Evolutionary conservation across 2,329 filamentous ascomycete genomes (phyloP), one percentile per base, ranked within the genome.

Genomic region (Myriosclerotinia duriaeana): DNA sequence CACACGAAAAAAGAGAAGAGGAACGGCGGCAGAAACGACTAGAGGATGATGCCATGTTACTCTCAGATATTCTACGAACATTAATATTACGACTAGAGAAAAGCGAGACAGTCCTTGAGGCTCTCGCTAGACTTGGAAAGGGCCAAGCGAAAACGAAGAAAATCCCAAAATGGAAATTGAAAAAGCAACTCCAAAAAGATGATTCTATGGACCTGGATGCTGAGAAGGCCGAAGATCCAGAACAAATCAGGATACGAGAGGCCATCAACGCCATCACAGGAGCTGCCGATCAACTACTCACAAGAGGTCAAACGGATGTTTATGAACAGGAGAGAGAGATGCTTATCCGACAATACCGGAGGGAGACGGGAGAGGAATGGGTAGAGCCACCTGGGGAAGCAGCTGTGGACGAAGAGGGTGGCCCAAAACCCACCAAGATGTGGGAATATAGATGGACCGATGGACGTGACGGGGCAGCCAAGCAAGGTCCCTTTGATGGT

Each of bases 361-460:
- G 88, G 61, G 93, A 97, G 77, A 92, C 92, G 0, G 93, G 93
- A 44, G 92, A 97, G 73, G 86, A 90, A 11, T 99, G 95, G 95
- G 80, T 84, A 63, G 85, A 87, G 53, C 80, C 81, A 9, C 61
- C 79, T n/a, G 69, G 74, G 52, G 75, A 73, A 52, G 74, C 76
- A 55, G 72, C 75, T 56, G 75, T 78, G 34, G 76, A 74, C 22
- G 74, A 74, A 44, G 72, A 64, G 48, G 66, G 70, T 53, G 69
- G 67, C 1, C 44, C 38, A 7, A 65, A 65, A 46, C 71, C 74
- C 14, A 68, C 73, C 1, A 79, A 79, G 46, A 85, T 86, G 82
- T 99, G 94, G 93, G 91, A 98, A 78, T 99, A 92, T 77, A 85
- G 92, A 67, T 99, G 95, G 95, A 89, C 87, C 50, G 93, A 97